Evolutionary conservation across 2,329 filamentous ascomycete genomes (phyloP), one percentile per base, ranked within the genome.

Genomic region (Xylariomycetidae sp.): DNA sequence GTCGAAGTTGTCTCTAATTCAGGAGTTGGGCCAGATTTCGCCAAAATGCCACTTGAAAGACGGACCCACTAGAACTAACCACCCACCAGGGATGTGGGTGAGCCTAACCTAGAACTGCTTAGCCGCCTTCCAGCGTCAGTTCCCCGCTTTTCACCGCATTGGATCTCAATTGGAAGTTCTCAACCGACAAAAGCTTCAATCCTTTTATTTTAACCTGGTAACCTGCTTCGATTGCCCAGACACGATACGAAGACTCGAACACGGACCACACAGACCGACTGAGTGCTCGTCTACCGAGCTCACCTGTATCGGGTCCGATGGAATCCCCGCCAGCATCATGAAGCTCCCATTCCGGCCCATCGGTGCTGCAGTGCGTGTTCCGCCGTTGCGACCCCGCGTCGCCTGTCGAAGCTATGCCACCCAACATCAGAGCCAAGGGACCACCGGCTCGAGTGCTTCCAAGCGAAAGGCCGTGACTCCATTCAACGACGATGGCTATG

Each of bases 401-500:
- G 43, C 58, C 20, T 57, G 59, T 40, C 70, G 76, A 50, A 56
- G 60, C 31, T 82, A 81, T 61, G 73, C 79, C 39, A 79, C 76
- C 27, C 68, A 80, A 31, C 72, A 65, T 38, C 64, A 63, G 39
- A 47, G 68, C 14, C 57, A 55, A 23, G 38, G 43, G 22, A n/a
- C n/a, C n/a, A n/a, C n/a, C n/a, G 42, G 42, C 14, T 46, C 61
- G 10, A 43, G 56, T 5, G 53, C 61, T 10, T 56, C 78, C 17
- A 74, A 70, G 43, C 73, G 85, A 34, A 79, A 74, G 51, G 71
- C 79, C 24, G 79, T 95, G 17, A 95, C 88, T 0, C 75, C 90
- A 0, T 80, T 89, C 51, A 92, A 87, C 49, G 90, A 95, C 49
- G 83, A 87, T 52, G 90, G 90, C 6, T 72, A 74, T 43, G 79